A percentile compares a stretch with the other conserved stretches of the same genome.
Evolutionary conservation across 2,329 filamentous ascomycete genomes (phyloP).

Genomic region (Aspergillus caelatus): DNA sequence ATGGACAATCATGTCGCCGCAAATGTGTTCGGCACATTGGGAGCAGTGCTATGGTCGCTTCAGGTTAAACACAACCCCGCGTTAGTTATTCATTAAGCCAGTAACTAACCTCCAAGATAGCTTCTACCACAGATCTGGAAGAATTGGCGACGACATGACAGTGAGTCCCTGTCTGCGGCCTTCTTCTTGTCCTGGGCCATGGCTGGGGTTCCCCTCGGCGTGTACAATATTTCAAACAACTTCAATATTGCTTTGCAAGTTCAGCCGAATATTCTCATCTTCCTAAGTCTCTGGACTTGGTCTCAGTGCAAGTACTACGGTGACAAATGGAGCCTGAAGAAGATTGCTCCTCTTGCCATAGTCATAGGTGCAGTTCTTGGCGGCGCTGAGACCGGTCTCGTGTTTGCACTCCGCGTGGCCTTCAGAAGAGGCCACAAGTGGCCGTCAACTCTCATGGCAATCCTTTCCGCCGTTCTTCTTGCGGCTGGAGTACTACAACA

Average conservation of each 20-base stretch:
- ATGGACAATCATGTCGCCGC: slow-evolving; percentile 33
- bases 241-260: slow-evolving; percentile 58
- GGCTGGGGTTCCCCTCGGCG: slow-evolving; percentile 68
- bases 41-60: slow-evolving; percentile 23
- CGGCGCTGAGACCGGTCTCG: slow-evolving; percentile 60
- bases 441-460: slow-evolving; percentile 69
- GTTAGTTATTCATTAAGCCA: not conserved
- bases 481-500: slow-evolving; percentile 68
- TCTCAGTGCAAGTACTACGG: slow-evolving; percentile 60
- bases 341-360: not conserved
- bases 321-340: slow-evolving; percentile 17
- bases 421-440: slow-evolving; percentile 53
- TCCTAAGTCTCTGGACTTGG: slow-evolving; percentile 57
- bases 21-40: slow-evolving; percentile 35
- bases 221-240: slow-evolving; percentile 59
- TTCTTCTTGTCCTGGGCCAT: slow-evolving; percentile 74
- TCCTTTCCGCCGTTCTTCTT: slow-evolving; percentile 64
- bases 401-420: slow-evolving; percentile 59
- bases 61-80: not conserved
- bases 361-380: slow-evolving; percentile 52
- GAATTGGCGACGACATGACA: slow-evolving; percentile 68
- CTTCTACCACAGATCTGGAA: slow-evolving; percentile 70
- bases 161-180: slow-evolving; percentile 64
- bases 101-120: slow-evolving; percentile 39
- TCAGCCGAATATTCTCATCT: slow-evolving; percentile 60